These are phyloP conservation scores for Volvariella surrecta DNA, from an alignment of 1,284 basidiomycete genomes.

Conservation along the genomic window DNA sequence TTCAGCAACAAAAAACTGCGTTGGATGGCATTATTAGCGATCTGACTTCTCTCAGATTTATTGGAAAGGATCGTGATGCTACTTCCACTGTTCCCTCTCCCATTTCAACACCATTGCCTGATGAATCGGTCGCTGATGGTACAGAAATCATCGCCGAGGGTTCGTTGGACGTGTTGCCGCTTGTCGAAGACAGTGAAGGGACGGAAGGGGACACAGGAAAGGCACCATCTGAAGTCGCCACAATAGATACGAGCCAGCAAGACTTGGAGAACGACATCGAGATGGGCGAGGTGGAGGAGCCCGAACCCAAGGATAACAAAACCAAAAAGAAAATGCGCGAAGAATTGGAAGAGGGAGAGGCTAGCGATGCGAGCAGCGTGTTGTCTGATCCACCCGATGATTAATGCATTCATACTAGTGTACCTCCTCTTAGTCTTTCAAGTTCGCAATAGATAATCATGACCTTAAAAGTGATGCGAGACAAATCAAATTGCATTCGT, in stretches of 20 bases:
- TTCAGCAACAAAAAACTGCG: conserved; percentile 59
- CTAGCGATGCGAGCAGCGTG: conserved; percentile 68
- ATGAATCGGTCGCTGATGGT: conserved; percentile 17
- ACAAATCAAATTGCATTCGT: conserved; percentile 5
- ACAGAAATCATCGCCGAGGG: conserved; percentile 11
- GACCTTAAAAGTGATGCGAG: conserved; percentile 3
- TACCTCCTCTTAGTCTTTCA: too few relatives aligned
- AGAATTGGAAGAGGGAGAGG: conserved; percentile 78
- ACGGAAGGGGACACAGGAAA: conserved; percentile 32
- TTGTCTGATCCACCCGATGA: conserved; percentile 68
- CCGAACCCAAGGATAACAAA: conserved; percentile 43
- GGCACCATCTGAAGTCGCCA: conserved; percentile 19
- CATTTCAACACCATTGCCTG: conserved; percentile 40
- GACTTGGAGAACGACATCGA: conserved; percentile 60
- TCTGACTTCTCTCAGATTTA: conserved; percentile 47
- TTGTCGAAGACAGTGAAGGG: conserved; percentile 22
- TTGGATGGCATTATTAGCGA: conserved; percentile 58
- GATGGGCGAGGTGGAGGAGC: conserved; percentile 79
- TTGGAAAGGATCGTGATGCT: conserved; percentile 56
- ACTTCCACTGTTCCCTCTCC: conserved; percentile 32
- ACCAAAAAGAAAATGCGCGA: conserved; percentile 42
- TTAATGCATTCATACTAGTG: conserved; percentile 11
- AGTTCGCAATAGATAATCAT: too few relatives aligned
- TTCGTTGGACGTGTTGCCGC: conserved; percentile 7
- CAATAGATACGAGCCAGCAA: conserved; percentile 10